Evolutionary conservation across 2,329 filamentous ascomycete species (phyloP).

Genomic region (Cytospora paraplurivora): DNA sequence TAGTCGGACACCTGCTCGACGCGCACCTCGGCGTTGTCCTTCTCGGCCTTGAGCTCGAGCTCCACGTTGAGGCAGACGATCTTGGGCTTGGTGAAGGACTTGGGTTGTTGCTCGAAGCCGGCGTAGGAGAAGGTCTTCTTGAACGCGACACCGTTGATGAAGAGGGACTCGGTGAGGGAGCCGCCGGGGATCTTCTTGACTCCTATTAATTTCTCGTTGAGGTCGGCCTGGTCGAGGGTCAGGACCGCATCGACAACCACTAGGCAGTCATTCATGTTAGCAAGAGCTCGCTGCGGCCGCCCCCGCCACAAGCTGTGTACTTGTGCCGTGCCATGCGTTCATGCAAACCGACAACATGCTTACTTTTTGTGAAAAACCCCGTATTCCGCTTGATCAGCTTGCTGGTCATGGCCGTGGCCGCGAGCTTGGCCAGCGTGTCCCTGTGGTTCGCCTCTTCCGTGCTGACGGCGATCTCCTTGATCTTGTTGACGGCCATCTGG

Average conservation of each 20-base stretch:
- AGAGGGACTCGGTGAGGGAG: conserved; percentile 92
- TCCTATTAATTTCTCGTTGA: conserved; percentile 97
- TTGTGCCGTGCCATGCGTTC: neutral
- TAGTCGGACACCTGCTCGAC: conserved; percentile 99
- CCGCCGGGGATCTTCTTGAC: conserved; percentile 98
- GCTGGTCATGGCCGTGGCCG: conserved; percentile 97
- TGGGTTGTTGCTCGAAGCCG: conserved; percentile 98
- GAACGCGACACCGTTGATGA: conserved; percentile 97
- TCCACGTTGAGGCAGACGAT: conserved; percentile 98
- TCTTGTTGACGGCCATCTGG: conserved; percentile 93
- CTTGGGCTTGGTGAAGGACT: conserved; percentile 90
- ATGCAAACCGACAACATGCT: conserved; percentile 35
- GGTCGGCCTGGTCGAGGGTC: conserved; percentile 91
- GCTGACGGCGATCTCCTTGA: conserved; percentile 93
- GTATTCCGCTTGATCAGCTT: conserved; percentile 98
- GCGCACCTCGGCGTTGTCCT: conserved; percentile 97
- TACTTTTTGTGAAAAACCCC: conserved; percentile 96
- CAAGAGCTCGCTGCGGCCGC: conserved; percentile 1
- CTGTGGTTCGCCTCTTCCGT: conserved; percentile 80
- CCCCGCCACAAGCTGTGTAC: neutral
- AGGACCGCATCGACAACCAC: conserved; percentile 98
- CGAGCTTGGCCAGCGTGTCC: conserved; percentile 86
- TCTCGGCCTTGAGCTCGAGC: conserved; percentile 96
- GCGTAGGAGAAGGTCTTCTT: conserved; percentile 99
- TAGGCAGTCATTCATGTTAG: conserved; percentile 41